Evolutionary conservation across 306 rosid species (phyloP), one percentile per base, ranked within the genome.

Genomic region (Abrus pulchellus): DNA sequence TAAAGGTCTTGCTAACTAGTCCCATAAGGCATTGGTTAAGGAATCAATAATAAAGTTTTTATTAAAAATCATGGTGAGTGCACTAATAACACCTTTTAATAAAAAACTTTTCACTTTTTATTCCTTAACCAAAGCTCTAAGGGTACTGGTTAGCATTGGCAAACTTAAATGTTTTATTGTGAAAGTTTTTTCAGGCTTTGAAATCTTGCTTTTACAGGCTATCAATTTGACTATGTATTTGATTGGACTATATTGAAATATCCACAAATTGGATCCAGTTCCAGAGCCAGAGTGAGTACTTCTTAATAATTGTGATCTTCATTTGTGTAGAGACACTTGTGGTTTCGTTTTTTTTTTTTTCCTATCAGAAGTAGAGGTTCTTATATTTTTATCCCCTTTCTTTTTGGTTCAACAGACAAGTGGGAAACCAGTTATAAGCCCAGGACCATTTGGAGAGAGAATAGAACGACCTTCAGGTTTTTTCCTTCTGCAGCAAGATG

Each of bases 181-280:
- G 65, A 64, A 65, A 72, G 45, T 66, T 55, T 27, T 74, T 13
- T 3, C 28, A 79, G 60, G 79, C 64, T 79, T 66, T 65, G 41
- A 38, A 81, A 41, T 64, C 57, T 74, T 70, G 14, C 69, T 40
- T 83, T 87, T 38, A 72, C 94, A 95, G 99, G 98, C 14, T 93
- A 90, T 84, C 99, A 95, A 78, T 95, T 93, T 90, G 99, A 95
- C 87, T 95, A 95, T 81, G 93, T 93, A 68, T 95, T 93, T 86
- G 99, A 95, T 81, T 95, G 99, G 99, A 95, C 99, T 56, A 87
- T 90, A 72, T 83, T 95, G 90, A 93, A 95, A 83, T 91, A 95
- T 85, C 98, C 98, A 3, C 99, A 91, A 82, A 90, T 91, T 68
- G 99, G 97, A 81, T 95, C 99, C 74, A 89, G 98, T 80, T 93